Evolutionary conservation across 805 yeast genomes (phyloP), one percentile per base, ranked within the genome.

Genomic region (Candida endomychidarum): DNA sequence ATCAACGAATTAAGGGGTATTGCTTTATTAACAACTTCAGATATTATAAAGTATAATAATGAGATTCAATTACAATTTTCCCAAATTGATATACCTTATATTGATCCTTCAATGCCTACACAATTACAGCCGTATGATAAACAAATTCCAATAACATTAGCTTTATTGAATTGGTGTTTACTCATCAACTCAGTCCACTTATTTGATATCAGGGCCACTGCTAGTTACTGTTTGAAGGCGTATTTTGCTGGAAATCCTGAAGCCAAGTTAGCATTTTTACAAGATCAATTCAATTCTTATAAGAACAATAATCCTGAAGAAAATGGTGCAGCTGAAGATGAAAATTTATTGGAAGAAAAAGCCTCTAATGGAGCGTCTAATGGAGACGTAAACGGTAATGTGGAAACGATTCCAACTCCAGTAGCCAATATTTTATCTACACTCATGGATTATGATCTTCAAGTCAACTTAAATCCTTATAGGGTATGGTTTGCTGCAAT

Each of bases 31-130:
- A 80, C 95, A 0, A 79, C 87, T 2, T 89, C 95, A 1, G 91
- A 83, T 47, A 66, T 90, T 22, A 82, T 93, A 3, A 64, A 81
- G 34, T 74, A 79, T 21, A 88, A 89, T 56, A 60, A 70, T 2
- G 75, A 69, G 2, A 74, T 85, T 23, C 99, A 93, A 59, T 63
- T 66, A 10, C 78, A 78, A 42, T 83, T 91, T 51, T 72, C 88
- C 1, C 80, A 80, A 40, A 81, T 91, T 10, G 98, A 93, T 59
- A 96, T 93, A 6, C 99, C 99, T 0, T 87, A 83, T 55, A 70
- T 90, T 40, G 97, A 88, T 53, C 88, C 96, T 8, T 69, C 82
- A 4, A 53, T 78, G 38, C 80, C 81, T 0, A 40, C 75, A 1
- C 72, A 63, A 40, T 47, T 61, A 12, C 72, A 67, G 39, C 29